Base-by-base conservation (phyloP, 805 yeast species). In the Kodamaea restingae region DNA sequence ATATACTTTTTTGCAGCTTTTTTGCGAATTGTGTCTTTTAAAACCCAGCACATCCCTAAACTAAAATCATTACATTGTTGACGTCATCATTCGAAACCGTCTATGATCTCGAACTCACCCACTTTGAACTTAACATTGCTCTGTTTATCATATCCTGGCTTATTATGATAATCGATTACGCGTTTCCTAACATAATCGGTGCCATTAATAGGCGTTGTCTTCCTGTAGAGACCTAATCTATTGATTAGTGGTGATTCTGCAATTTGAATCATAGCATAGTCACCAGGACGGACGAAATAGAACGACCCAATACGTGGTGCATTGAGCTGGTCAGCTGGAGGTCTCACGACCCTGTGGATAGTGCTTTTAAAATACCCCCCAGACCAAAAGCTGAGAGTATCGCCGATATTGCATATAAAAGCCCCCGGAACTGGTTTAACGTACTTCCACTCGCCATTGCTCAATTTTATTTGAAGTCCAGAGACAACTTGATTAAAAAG, bases 311-410 rank as follows among this genome's bases (percentile, higher is more conserved):
- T 59, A 20, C 69, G 39, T 9, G 63, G 62, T 4, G 54, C 49
- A 38, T 44, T 28, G 7, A 53, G 35, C 41, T 63, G 67, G 40
- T 63, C 68, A 14, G 43, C 50, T 7, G 68, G 68, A 4, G 68
- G 67, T 36, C 65, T 47, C 2, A 60, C 48, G 7, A 63, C 68
- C 31, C 67, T 43, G 45, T 63, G 68, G 26, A 60, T 45, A 1
- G 68, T 61, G 7, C 61, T 58, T 37, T 58, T 60, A 45, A 63
- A 58, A 44, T 51, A 61, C 2, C 66, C 65, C 9, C 63, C 62
- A n/a, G 61, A 54, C 58, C 63, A 56, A 39, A 63, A 63, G 24
- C 53, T 51, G 22, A 63, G 49, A 0, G 67, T 60, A 42, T 63
- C 68, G 7, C 67, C 65, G 36, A 61, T 54, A 41, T 63, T 63